These are phyloP conservation scores for Dionaea muscipula DNA, from an alignment of 179 eudicot genomes.

Conservation along the genomic window DNA sequence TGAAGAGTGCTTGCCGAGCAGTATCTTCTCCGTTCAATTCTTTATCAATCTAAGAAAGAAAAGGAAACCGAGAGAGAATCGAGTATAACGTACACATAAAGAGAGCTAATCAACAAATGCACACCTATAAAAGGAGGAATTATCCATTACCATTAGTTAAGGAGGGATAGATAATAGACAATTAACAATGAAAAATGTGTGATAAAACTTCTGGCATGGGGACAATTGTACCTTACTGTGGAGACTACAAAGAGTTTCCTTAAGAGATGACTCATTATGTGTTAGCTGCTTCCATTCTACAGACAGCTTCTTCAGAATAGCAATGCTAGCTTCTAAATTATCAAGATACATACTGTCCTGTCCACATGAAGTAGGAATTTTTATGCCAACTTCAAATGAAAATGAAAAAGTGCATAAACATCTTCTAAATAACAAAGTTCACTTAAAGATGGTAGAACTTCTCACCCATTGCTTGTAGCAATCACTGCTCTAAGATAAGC, in stretches of 20 bases:
- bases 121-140: not conserved
- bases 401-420: not conserved
- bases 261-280: conserved; percentile 37
- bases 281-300: conserved; percentile 54
- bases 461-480: conserved; percentile 86
- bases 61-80: not conserved
- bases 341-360: conserved; percentile 66
- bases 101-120: not conserved
- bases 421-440: not conserved
- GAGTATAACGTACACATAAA: not conserved
- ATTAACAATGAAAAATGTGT: not conserved
- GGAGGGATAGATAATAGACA: not conserved
- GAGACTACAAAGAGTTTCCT: conserved; percentile 57
- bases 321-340: conserved; percentile 54
- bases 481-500: conserved; percentile 55
- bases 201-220: not conserved
- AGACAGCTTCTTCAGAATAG: conserved; percentile 48
- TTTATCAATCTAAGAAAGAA: conserved; percentile 39
- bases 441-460: conserved; percentile 5
- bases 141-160: not conserved
- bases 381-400: not conserved
- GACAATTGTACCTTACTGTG: conserved; percentile 44
- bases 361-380: conserved; percentile 8
- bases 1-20: conserved; percentile 31
- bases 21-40: conserved; percentile 36